A percentile compares a stretch with the other conserved stretches of the same genome.
These are phyloP conservation scores for Gossypium stocksii DNA, from an alignment of 345 rosid genomes.

Conservation along the genomic window DNA sequence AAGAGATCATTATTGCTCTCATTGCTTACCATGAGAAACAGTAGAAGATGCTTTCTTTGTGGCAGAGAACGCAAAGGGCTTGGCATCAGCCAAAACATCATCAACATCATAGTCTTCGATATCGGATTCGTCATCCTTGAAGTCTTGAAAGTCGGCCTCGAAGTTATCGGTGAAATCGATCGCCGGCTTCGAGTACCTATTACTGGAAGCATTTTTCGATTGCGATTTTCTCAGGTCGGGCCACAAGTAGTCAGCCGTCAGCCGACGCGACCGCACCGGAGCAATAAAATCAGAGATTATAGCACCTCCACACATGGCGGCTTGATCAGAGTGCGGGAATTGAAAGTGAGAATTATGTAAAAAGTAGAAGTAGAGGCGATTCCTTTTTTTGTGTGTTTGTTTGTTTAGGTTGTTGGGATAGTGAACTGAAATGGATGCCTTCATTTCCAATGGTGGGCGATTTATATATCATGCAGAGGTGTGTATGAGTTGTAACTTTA, in stretches of 20 bases:
- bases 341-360: not conserved
- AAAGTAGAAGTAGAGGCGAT: not conserved
- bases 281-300: slow-evolving; percentile 73
- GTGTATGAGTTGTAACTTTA: not conserved
- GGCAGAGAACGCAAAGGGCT: slow-evolving; percentile 61
- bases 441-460: not conserved
- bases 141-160: slow-evolving; percentile 86
- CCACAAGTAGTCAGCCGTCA: slow-evolving; percentile 68
- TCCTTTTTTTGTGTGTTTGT: not conserved
- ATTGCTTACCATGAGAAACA: slow-evolving; percentile 35
- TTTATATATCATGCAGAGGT: not conserved
- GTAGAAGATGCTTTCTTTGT: slow-evolving; percentile 18
- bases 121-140: slow-evolving; percentile 61
- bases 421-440: not conserved
- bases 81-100: slow-evolving; percentile 43
- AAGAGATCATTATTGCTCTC: not conserved
- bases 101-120: slow-evolving; percentile 41
- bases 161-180: slow-evolving; percentile 63
- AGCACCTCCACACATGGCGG: slow-evolving; percentile 98
- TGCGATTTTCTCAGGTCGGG: slow-evolving; percentile 51
- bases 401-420: not conserved
- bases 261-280: slow-evolving; percentile 36
- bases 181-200: slow-evolving; percentile 20
- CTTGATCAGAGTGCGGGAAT: slow-evolving; percentile 8
- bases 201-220: slow-evolving; percentile 28